phyloP scores from a whole-genome alignment of 768 basidiomycete genomes.

The Holtermannia corniformis region DNA sequence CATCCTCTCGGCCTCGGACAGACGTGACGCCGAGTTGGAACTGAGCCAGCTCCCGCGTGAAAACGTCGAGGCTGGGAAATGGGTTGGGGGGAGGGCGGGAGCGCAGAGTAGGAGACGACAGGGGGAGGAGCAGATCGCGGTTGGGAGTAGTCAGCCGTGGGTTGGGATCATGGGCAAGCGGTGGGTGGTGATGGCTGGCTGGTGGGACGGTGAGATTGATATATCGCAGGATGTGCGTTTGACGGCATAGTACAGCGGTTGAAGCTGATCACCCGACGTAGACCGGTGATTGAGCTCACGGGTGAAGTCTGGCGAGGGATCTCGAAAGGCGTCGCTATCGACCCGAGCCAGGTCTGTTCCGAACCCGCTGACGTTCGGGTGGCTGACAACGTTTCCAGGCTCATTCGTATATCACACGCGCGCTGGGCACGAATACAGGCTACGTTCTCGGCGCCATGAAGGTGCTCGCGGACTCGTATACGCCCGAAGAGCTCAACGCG shows the following conservation, averaged over 20 bases:
- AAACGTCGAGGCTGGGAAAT: conserved; percentile 1
- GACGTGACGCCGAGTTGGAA: conserved; percentile 52
- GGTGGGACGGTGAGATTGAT: too few species aligned
- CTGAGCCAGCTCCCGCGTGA: conserved; percentile 28
- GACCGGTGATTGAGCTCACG: conserved; percentile 69
- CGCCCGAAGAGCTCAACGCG: conserved; percentile 41
- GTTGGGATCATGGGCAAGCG: conserved; percentile 58
- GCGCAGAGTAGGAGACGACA: conserved; percentile 6
- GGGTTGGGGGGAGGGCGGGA: conserved; percentile 6
- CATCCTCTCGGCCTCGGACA: conserved; percentile 51
- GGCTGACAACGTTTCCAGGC: conserved; percentile 43
- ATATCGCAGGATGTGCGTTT: conserved; percentile 8
- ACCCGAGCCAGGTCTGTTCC: conserved; percentile 48
- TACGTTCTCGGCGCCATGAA: conserved; percentile 56
- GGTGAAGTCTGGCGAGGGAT: conserved; percentile 73
- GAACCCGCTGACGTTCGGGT: neutral
- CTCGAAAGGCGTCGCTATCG: conserved; percentile 56
- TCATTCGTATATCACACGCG: conserved; percentile 69
- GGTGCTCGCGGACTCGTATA: conserved; percentile 41
- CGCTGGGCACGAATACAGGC: conserved; percentile 70
- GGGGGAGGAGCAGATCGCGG: conserved; percentile 7
- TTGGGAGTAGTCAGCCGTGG: conserved; percentile 38
- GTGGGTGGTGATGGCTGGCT: conserved; percentile 14
- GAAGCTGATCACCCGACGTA: conserved; percentile 37
- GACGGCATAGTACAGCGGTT: neutral